Evolutionary conservation across 331 rosid species (phyloP), one percentile per base, ranked within the genome.

Genomic region (Quercus tomentella): DNA sequence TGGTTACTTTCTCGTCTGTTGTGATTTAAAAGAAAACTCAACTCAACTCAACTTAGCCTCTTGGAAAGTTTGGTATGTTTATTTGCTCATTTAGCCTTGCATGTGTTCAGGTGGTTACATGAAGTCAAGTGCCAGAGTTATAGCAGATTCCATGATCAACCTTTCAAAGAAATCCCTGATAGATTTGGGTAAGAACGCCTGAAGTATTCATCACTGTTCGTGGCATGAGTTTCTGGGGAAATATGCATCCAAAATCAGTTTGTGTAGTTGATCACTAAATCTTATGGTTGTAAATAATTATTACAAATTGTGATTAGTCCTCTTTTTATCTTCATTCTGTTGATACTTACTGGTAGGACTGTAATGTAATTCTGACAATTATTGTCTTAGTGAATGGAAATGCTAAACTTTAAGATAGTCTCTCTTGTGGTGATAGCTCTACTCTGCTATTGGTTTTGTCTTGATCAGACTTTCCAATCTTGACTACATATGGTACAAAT

Each of bases 111-210:
- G 98, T 55, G 98, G 98, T 74, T 95, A 92, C 89, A 92, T 91
- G 98, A 95, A 89, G 84, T 89, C 96, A 66, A 91, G 94, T 77
- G 97, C 98, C 20, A 83, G 89, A 84, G 96, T 92, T 21, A 90
- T 95, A 6, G 98, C 98, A 58, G 93, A 95, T 86, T 95, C 97
- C 33, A 88, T 95, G 9, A 62, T 73, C 81, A 92, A 92, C 88
- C 96, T 95, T 51, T 88, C 94, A 2, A 83, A 77, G 73, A 90
- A 89, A 85, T 17, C 86, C 76, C 85, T 92, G 78, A 90, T 95
- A 70, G 90, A 95, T 82, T 86, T 81, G 0, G 76, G 65, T 25
- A 72, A 80, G 22, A 75, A 77, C 31, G 63, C 80, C 12, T 83
- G 75, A 84, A 70, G 60, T 78, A 70, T 69, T 75, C 74, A 28